Base-by-base conservation (phyloP, 1,284 basidiomycete species). In the Irpex lacteus region DNA sequence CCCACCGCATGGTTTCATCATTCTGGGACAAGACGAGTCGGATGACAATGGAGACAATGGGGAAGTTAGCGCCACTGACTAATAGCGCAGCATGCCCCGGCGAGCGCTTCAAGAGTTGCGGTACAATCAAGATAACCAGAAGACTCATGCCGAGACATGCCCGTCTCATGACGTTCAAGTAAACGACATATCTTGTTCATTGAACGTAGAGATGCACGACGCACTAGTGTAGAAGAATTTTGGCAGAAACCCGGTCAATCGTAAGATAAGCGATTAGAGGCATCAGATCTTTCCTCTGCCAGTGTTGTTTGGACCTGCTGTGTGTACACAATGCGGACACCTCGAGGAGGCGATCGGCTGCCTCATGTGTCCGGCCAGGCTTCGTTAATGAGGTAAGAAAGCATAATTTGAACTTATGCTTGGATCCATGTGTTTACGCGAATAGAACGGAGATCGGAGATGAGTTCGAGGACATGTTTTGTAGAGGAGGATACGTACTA, bases 311-410 rank as follows among this genome's bases (percentile, higher is more conserved):
- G 54, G 26, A 9, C 26, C 32, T 56, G 18, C 54, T 19, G 54
- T 56, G 54, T 18, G 54, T 34, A 21, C 21, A 56, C 54, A 56
- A 56, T 34, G 54, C 37, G 54, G 54, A 56, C 26, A 56, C 54
- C 54, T 56, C 54, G 54, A 19, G 54, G 54, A 32, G 19, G 34
- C 32, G 34, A 56, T 56, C 34, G n/a, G 1, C 21, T 26, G 54
- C 54, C 54, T 56, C 54, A 36, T 56, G 54, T 6, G 11, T 32
- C 11, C 26, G 32, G 54, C 21, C 11, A 56, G 54, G 54, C 54
- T 36, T 56, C 26, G 34, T 26, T 56, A 34, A 56, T 56, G 54
- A 56, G 54, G 26, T 56, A 34, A 34, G 26, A 36, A 53, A n/a
- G 52, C 15, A 53, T 53, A 19, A n/a, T 18, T 26, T 9, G 9